phyloP scores from a whole-genome alignment of 169 alveolate genomes.

The Pseudocohnilembus persalinus region DNA sequence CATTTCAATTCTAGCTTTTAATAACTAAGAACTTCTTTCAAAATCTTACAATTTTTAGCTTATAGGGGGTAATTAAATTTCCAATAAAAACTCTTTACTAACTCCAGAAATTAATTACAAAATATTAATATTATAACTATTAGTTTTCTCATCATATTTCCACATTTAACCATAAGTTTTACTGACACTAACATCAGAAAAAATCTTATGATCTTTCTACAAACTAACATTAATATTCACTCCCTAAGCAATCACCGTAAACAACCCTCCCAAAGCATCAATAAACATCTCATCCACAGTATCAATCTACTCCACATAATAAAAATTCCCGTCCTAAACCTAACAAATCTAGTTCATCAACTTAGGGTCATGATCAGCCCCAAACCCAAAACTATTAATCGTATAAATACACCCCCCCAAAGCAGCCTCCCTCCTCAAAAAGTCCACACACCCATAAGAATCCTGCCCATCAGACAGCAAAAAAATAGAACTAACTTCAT shows the following conservation, averaged over 20 bases:
- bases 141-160: slow-evolving; percentile 2
- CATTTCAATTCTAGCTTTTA: slow-evolving; percentile 14
- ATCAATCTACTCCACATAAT: slow-evolving; percentile 51
- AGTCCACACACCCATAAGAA: background rate
- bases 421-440: background rate
- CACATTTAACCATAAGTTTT: slow-evolving; percentile 51
- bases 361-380: slow-evolving; percentile 61
- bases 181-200: background rate
- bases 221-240: slow-evolving; percentile 25
- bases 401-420: slow-evolving; percentile 17
- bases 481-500: slow-evolving; percentile 42
- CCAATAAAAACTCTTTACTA: slow-evolving; percentile 36
- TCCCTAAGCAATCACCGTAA: slow-evolving; percentile 57
- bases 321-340: slow-evolving; percentile 63
- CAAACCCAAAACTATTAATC: slow-evolving; percentile 66
- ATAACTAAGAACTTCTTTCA: slow-evolving; percentile 18
- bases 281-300: slow-evolving; percentile 58
- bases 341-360: slow-evolving; percentile 53
- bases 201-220: slow-evolving; percentile 3
- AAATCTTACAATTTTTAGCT: slow-evolving; percentile 14
- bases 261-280: slow-evolving; percentile 67
- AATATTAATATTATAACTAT: slow-evolving; percentile 12
- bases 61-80: slow-evolving; percentile 19
- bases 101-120: slow-evolving; percentile 25
- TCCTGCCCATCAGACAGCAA: slow-evolving; percentile 64